Evolutionary conservation across 2,329 filamentous ascomycete species (phyloP).

Genomic region (Apiospora saccharicola): DNA sequence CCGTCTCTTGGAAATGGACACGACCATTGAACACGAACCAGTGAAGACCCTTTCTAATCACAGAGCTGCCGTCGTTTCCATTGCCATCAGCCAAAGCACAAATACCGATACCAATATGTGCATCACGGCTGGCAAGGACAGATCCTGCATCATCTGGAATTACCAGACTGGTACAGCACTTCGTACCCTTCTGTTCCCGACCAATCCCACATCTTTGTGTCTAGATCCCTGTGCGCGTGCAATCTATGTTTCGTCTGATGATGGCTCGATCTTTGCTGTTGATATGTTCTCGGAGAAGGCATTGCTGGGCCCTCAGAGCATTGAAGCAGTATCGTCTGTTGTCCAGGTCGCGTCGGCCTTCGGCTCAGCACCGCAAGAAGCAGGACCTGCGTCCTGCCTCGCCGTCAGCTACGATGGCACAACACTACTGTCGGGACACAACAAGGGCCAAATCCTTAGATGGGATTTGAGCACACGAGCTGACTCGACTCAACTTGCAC

Average conservation of each 20-base stretch:
- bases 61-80: constrained; percentile 73
- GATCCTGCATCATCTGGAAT: constrained; percentile 92
- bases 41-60: constrained; percentile 81
- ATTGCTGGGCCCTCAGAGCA: constrained; percentile 59
- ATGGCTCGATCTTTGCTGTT: constrained; percentile 80
- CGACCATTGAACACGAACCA: constrained; percentile 69
- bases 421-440: constrained; percentile 80
- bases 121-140: constrained; percentile 84
- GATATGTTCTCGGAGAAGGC: constrained; percentile 71
- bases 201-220: constrained; percentile 73
- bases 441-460: constrained; percentile 76
- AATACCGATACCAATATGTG: constrained; percentile 79
- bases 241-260: constrained; percentile 81
- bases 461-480: constrained; percentile 82
- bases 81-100: constrained; percentile 69
- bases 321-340: constrained; percentile 63
- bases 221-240: constrained; percentile 86
- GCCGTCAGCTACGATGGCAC: constrained; percentile 84
- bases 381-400: constrained; percentile 72
- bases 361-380: constrained; percentile 66
- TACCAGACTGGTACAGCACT: constrained; percentile 80
- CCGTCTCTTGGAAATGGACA: constrained; percentile 69
- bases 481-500: constrained; percentile 71
- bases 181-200: constrained; percentile 81
- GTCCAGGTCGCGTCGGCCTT: constrained; percentile 63